phyloP scores from a whole-genome alignment of 2,329 filamentous ascomycete genomes.

The Trichoderma sp. region DNA sequence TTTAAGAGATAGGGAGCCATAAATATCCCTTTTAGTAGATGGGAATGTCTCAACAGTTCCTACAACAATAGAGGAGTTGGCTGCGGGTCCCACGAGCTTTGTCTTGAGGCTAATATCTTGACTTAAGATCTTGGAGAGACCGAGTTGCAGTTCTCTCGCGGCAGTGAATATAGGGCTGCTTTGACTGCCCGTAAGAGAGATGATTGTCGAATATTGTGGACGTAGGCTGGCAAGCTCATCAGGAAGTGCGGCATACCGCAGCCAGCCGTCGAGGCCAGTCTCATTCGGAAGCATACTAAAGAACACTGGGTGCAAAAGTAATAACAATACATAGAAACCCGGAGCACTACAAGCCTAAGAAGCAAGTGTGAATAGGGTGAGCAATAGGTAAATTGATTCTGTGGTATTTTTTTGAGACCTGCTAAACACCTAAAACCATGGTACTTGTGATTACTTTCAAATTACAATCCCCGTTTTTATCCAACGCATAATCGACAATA shows the following conservation, averaged over 20 bases:
- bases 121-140: not conserved
- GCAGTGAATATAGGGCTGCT: not conserved
- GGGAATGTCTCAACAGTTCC: not conserved
- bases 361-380: not conserved
- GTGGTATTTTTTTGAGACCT: not conserved
- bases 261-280: not conserved
- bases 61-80: not conserved
- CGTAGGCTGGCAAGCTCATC: not conserved
- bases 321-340: not conserved
- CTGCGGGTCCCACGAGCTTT: not conserved
- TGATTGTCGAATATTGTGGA: not conserved
- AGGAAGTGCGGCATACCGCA: conserved; percentile 3
- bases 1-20: not conserved
- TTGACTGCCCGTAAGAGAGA: not conserved
- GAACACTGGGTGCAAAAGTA: not conserved
- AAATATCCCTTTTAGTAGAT: not conserved
- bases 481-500: not conserved
- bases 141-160: not conserved
- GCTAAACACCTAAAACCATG: not conserved
- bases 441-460: not conserved
- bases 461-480: not conserved
- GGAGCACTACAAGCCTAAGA: not conserved
- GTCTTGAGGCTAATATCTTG: not conserved
- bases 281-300: not conserved
- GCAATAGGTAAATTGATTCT: not conserved